These are phyloP conservation scores for Seiridium unicorne DNA, from an alignment of 2,329 filamentous ascomycete genomes.

Conservation along the genomic window DNA sequence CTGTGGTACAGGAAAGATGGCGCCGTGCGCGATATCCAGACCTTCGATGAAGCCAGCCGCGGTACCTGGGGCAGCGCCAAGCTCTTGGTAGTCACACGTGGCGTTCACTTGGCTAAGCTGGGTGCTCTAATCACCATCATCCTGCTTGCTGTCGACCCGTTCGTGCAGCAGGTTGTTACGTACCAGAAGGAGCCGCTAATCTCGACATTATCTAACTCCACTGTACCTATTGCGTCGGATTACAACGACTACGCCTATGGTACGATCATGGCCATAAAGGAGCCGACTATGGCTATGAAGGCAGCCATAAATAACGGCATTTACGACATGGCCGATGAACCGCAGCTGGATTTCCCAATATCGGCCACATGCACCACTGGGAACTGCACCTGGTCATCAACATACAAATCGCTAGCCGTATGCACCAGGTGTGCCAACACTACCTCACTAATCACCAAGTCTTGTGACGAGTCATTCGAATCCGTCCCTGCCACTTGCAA, in stretches of 20 bases:
- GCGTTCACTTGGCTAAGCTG: constrained; percentile 13
- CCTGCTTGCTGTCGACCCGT: constrained; percentile 11
- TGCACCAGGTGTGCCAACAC: constrained; percentile 14
- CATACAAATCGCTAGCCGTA: constrained; percentile 11
- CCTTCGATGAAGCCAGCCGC: constrained; percentile 15
- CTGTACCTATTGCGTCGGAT: constrained; percentile 1
- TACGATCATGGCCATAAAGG: constrained; percentile 7
- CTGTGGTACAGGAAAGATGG: constrained; percentile 11
- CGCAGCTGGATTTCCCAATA: constrained; percentile 8
- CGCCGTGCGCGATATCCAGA: constrained; percentile 14
- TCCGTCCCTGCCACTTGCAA: background rate
- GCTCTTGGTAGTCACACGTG: constrained; percentile 8
- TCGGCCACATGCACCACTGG: constrained; percentile 8
- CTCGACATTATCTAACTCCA: background rate
- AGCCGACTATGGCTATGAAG: constrained; percentile 12
- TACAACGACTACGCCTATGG: constrained; percentile 10
- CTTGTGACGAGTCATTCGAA: background rate
- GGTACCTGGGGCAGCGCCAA: constrained; percentile 14
- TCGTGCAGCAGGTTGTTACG: constrained; percentile 14
- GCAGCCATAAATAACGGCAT: constrained; percentile 11
- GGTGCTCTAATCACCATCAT: constrained; percentile 15
- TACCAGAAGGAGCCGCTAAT: constrained; percentile 10
- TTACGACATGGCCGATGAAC: constrained; percentile 8
- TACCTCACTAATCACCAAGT: constrained; percentile 8
- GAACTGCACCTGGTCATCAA: constrained; percentile 12